Base-by-base conservation (phyloP, 1,284 basidiomycete genomes). In the Malassezia nana region DNA sequence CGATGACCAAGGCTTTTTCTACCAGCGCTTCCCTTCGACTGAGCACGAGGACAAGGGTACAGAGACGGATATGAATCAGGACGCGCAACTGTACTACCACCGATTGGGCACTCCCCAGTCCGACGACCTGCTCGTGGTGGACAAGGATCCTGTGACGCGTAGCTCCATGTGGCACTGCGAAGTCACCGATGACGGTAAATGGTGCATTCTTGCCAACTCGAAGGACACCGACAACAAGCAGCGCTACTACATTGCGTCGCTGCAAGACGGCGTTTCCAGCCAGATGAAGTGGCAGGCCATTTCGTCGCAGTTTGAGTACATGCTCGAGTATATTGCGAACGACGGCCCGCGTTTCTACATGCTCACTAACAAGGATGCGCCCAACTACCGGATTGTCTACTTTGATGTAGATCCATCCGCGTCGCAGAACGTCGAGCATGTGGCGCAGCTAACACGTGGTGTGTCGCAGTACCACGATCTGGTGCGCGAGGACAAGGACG, bases 401-500 rank as follows among this genome's bases (percentile, higher is more conserved):
- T 52, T 58, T 35, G 63, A 66, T 33, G 6, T 72, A 1, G 58
- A 65, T 38, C 46, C 57, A 0, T 24, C 41, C 20, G 52, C 58
- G 24, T 66, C 63, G 0, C 53, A 60, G 18, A 18, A 25, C 31
- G 61, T 59, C 25, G 49, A 48, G 30, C 69, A 72, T 32, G 59
- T 67, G 13, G 55, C 58, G 46, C 52, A 67, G 50, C 55, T 73
- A 15, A 47, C 48, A 9, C 64, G 63, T 9, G 52, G 61, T 25
- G 62, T 60, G 22, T 51, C 50, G 10, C 51, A 55, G 44, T 79
- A 81, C 67, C 75, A 76, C 47, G 84, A 86, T 49, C 76, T 87
- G 54, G 82, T 90, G 31, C 80, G 85, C 0, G 85, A 89, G 73
- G 80, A 83, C 67, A 59, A 67, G 15, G 78, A 80, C 49, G 79